A percentile compares a stretch with the other conserved stretches of the same genome.
These are phyloP conservation scores for Alternaria incomplexa DNA, from an alignment of 2,329 filamentous ascomycete species.

Conservation along the genomic window DNA sequence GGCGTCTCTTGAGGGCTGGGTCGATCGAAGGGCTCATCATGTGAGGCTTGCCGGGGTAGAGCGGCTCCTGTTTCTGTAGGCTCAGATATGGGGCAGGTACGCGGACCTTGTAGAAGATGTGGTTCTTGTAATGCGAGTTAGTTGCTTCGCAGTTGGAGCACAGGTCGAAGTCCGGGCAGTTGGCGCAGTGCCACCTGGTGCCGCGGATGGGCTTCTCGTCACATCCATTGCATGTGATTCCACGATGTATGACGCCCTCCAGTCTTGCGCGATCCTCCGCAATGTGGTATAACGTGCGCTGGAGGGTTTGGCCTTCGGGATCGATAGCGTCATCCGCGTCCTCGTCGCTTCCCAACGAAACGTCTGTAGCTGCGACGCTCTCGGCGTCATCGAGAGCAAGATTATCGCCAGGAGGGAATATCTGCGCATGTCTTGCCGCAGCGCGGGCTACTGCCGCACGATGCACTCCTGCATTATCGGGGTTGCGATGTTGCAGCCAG, in stretches of 20 bases:
- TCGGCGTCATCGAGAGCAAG: slow-evolving; percentile 27
- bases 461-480: slow-evolving; percentile 7
- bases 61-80: slow-evolving; percentile 66
- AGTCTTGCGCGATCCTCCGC: slow-evolving; percentile 89
- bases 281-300: slow-evolving; percentile 86
- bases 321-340: slow-evolving; percentile 47
- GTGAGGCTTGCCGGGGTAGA: slow-evolving; percentile 68
- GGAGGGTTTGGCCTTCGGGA: slow-evolving; percentile 75
- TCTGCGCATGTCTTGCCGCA: slow-evolving; percentile 27
- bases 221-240: slow-evolving; percentile 90
- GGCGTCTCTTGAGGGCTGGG: slow-evolving; percentile 68
- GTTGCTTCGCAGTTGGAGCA: slow-evolving; percentile 89
- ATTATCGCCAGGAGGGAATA: slow-evolving; percentile 12
- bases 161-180: slow-evolving; percentile 94
- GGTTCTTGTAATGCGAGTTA: slow-evolving; percentile 80
- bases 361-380: slow-evolving; percentile 41
- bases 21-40: slow-evolving; percentile 72
- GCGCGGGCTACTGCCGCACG: slow-evolving; percentile 22
- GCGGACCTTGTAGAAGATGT: slow-evolving; percentile 95
- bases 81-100: slow-evolving; percentile 87
- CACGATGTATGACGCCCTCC: slow-evolving; percentile 80
- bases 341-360: slow-evolving; percentile 38
- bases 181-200: slow-evolving; percentile 90
- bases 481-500: slow-evolving; percentile 26
- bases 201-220: slow-evolving; percentile 88